Conservation (phyloP, 1,284 basidiomycete genomes). For the Lignosus rhinocerotis region DNA sequence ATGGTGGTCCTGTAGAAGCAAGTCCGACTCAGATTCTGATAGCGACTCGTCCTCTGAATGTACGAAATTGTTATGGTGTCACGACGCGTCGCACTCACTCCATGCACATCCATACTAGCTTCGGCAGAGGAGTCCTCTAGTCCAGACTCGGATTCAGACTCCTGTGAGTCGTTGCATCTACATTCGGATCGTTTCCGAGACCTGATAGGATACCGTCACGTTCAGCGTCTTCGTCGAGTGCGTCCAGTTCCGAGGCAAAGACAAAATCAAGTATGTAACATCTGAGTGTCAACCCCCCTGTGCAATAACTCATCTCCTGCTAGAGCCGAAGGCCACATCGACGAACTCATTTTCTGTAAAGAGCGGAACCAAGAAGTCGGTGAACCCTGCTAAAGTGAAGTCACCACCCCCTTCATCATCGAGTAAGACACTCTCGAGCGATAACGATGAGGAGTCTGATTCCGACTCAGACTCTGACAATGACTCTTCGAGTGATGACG, state of each 20-base stretch:
- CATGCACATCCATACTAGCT: conserved; percentile 6
- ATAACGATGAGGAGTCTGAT: conserved; percentile 11
- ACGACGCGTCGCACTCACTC: background rate
- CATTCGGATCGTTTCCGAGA: background rate
- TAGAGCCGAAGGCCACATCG: background rate
- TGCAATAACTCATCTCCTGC: background rate
- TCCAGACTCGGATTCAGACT: conserved; percentile 13
- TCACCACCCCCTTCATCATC: conserved; percentile 19
- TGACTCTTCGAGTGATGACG: conserved; percentile 13
- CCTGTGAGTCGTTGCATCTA: conserved; percentile 4
- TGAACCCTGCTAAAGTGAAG: conserved; percentile 9
- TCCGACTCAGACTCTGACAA: conserved; percentile 24
- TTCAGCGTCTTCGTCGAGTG: conserved; percentile 21
- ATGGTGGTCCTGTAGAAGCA: background rate
- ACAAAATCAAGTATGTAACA: conserved; percentile 5
- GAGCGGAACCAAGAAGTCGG: background rate
- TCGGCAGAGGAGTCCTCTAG: background rate
- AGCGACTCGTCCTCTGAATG: conserved; percentile 12
- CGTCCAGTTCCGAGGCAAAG: background rate
- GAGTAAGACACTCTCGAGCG: conserved; percentile 29
- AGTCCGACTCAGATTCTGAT: conserved; percentile 24
- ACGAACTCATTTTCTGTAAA: background rate
- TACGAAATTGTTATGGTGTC: background rate
- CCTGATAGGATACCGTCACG: conserved; percentile 10
- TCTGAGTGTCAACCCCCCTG: background rate